Evolutionary conservation across 345 rosid species (phyloP).

Genomic region (Alliaria petiolata): DNA sequence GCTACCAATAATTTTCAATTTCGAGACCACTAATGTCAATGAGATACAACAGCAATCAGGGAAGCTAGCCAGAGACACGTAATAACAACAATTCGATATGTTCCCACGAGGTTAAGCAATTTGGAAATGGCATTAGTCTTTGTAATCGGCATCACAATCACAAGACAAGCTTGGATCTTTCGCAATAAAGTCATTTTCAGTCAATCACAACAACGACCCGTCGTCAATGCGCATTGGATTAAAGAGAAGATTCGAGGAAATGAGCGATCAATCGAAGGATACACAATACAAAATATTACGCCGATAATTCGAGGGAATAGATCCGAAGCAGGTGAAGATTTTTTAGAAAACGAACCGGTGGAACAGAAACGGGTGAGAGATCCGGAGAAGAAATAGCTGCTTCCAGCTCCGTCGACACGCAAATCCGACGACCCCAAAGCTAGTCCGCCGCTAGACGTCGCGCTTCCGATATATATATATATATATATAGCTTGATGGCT

Average conservation of each 20-base stretch:
- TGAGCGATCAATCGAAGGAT: background rate
- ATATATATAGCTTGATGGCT: background rate
- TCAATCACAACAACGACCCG: background rate
- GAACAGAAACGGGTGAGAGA: background rate
- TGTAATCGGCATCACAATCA: background rate
- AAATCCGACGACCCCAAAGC: background rate
- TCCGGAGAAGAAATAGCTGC: conserved; percentile 19
- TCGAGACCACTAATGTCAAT: background rate
- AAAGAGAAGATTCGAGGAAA: background rate
- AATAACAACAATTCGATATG: background rate
- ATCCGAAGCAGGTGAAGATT: background rate
- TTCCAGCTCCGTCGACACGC: conserved; percentile 11
- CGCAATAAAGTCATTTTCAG: background rate
- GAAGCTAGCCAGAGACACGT: background rate
- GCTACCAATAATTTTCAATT: background rate
- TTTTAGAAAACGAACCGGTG: conserved; percentile 17
- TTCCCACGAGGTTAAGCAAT: background rate
- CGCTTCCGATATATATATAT: background rate
- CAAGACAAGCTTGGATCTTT: background rate
- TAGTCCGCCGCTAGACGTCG: background rate
- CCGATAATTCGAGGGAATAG: background rate
- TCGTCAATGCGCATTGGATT: background rate
- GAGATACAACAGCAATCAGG: background rate
- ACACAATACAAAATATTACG: background rate
- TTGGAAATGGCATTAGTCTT: background rate